phyloP scores from a whole-genome alignment of 345 rosid genomes.

The Combretum micranthum region DNA sequence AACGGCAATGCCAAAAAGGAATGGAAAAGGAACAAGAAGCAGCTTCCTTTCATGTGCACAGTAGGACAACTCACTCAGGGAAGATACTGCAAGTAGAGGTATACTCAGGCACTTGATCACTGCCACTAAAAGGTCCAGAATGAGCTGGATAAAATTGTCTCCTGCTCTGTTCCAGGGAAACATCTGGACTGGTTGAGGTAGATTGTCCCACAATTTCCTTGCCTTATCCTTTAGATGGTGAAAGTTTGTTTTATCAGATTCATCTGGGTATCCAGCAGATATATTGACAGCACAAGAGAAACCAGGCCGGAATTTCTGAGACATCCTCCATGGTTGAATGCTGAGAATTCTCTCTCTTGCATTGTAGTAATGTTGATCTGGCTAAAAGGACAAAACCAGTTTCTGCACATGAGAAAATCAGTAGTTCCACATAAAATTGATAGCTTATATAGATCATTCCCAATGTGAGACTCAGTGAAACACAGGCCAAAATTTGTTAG shows the following conservation, averaged over 20 bases:
- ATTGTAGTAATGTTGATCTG: constrained; percentile 17
- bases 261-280: constrained; percentile 58
- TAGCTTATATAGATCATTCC: background rate
- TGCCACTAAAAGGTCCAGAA: constrained; percentile 57
- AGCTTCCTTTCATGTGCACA: constrained; percentile 85
- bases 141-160: constrained; percentile 62
- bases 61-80: constrained; percentile 95
- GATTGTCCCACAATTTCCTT: constrained; percentile 47
- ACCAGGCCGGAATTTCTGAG: constrained; percentile 20
- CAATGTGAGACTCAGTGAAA: too few species aligned
- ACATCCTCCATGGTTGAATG: constrained; percentile 18
- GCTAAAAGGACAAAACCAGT: constrained; percentile 9
- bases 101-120: constrained; percentile 62
- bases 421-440: background rate
- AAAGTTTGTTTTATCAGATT: constrained; percentile 42
- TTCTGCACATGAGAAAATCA: background rate
- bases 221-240: constrained; percentile 36
- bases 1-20: constrained; percentile 56
- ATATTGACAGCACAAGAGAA: constrained; percentile 45
- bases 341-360: constrained; percentile 12
- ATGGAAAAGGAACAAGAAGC: constrained; percentile 54
- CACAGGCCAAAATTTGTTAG: too few species aligned
- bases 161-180: constrained; percentile 78
- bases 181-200: constrained; percentile 69
- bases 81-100: constrained; percentile 63